Evolutionary conservation across 192 early-diverging fungal species (phyloP), one percentile per base, ranked within the genome.

Genomic region (Podochytrium sp.): DNA sequence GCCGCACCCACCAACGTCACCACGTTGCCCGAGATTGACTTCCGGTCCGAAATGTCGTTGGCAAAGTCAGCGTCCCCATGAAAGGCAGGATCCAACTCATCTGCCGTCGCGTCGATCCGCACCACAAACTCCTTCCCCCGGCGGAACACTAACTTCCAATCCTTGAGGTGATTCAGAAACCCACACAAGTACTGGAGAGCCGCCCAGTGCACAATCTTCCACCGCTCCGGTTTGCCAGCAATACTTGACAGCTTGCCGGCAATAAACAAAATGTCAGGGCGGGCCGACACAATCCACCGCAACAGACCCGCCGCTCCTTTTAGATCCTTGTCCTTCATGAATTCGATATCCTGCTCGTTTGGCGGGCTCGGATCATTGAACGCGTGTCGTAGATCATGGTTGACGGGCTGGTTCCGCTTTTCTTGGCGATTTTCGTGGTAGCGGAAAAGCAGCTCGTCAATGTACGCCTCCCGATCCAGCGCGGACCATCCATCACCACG

Each of bases 11-110:
- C 7, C 25, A 67, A 20, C 4, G 51, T 43, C 20, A 67, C 25
- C 4, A 67, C 50, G 29, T 39, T 34, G 10, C 65, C 65, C 25
- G 65, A 41, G 4, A 49, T 52, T 5, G 65, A 67, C 27, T 49
- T 47, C 14, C 65, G 65, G 32, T 39, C 43, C 3, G 33, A 4
- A 4, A 56, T 6, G 33, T 67, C 65, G 41, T 49, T 27, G 6
- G 65, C 65, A 14, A 32, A 67, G 51, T 67, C 65, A 12, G 65
- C 3, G 27, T 67, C 65, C 12, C 12, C 41, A 30, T 7, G 4
- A 23, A 38, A 67, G 3, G 3, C 65, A 16, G 50, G 43, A 3
- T 47, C 25, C 6, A 49, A n/a, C 12, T 35, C 41, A 5, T 59
- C 3, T 5, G 10, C 59, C 59, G 33, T 14, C 27, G 3, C 4